phyloP scores from a whole-genome alignment of 2,329 filamentous ascomycete species.

The Diaporthe ampelina region DNA sequence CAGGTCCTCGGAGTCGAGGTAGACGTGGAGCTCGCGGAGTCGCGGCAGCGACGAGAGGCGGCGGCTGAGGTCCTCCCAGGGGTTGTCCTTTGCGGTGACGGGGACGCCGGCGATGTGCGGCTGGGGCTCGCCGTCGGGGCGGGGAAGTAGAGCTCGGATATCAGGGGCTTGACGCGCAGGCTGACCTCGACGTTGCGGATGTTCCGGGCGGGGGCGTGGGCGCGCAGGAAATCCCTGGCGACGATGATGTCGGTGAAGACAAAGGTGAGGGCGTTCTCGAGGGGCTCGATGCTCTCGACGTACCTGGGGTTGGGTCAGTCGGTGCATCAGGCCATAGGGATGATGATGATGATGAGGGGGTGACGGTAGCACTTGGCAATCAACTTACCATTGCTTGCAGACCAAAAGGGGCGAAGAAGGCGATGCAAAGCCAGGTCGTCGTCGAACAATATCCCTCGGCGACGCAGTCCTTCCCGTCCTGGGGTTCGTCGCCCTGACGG shows the following conservation, averaged over 20 bases:
- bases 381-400: conserved; percentile 48
- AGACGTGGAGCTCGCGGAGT: conserved; percentile 47
- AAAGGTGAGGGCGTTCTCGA: conserved; percentile 48
- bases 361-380: background rate
- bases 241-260: conserved; percentile 47
- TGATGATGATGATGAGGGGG: too few species aligned
- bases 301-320: conserved; percentile 44
- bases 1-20: conserved; percentile 49
- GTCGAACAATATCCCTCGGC: conserved; percentile 14
- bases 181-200: conserved; percentile 47
- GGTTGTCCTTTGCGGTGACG: conserved; percentile 44
- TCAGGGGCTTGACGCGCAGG: conserved; percentile 45
- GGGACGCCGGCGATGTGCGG: conserved; percentile 39
- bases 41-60: conserved; percentile 40
- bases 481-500: conserved; percentile 22
- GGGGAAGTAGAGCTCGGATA: conserved; percentile 49
- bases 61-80: conserved; percentile 48
- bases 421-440: conserved; percentile 36
- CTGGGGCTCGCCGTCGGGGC: conserved; percentile 38
- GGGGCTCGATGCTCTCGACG: conserved; percentile 45
- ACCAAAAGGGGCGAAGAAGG: conserved; percentile 43
- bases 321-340: too few species aligned
- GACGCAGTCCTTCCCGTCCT: background rate
- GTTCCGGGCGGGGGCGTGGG: conserved; percentile 36
- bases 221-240: conserved; percentile 45